Evolutionary conservation across 1,284 basidiomycete species (phyloP).

Genomic region (Marasmius tenuissimus): DNA sequence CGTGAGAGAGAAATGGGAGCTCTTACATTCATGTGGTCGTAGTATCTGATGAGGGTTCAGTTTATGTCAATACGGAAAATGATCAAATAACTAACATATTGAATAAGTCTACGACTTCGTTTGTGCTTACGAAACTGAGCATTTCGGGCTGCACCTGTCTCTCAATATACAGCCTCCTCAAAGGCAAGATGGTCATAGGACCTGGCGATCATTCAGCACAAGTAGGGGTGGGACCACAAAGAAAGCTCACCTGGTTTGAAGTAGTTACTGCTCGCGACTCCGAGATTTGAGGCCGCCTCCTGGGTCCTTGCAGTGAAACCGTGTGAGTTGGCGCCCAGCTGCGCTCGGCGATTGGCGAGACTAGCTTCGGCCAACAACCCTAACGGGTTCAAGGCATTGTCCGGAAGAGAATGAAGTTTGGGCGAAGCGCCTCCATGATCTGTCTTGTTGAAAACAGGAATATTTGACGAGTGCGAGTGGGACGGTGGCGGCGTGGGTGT

Average conservation of each 20-base stretch:
- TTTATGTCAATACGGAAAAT: slow-evolving; percentile 7
- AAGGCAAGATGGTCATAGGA: slow-evolving; percentile 83
- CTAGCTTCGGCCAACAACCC: slow-evolving; percentile 91
- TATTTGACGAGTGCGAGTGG: slow-evolving; percentile 12
- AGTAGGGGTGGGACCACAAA: slow-evolving; percentile 8
- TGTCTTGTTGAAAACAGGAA: slow-evolving; percentile 24
- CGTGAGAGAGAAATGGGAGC: slow-evolving; percentile 5
- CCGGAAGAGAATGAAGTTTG: slow-evolving; percentile 86
- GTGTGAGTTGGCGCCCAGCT: slow-evolving; percentile 33
- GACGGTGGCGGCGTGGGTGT: slow-evolving; percentile 56
- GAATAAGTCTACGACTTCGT: slow-evolving; percentile 89
- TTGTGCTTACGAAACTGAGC: slow-evolving; percentile 78
- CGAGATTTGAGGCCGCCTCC: slow-evolving; percentile 52
- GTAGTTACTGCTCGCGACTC: slow-evolving; percentile 89
- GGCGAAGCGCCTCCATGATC: slow-evolving; percentile 51
- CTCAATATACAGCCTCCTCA: slow-evolving; percentile 87
- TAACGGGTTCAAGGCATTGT: slow-evolving; percentile 88
- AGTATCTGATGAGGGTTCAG: slow-evolving; percentile 54
- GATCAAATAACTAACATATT: slow-evolving; percentile 67
- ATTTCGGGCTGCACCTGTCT: slow-evolving; percentile 89
- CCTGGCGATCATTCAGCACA: slow-evolving; percentile 39
- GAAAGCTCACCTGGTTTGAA: slow-evolving; percentile 82
- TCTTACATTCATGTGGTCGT: slow-evolving; percentile 74
- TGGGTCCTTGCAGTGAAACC: slow-evolving; percentile 38
- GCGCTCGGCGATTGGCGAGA: slow-evolving; percentile 77